Base-by-base conservation (phyloP, 805 yeast genomes). In the Scheffersomyces stipitis region DNA sequence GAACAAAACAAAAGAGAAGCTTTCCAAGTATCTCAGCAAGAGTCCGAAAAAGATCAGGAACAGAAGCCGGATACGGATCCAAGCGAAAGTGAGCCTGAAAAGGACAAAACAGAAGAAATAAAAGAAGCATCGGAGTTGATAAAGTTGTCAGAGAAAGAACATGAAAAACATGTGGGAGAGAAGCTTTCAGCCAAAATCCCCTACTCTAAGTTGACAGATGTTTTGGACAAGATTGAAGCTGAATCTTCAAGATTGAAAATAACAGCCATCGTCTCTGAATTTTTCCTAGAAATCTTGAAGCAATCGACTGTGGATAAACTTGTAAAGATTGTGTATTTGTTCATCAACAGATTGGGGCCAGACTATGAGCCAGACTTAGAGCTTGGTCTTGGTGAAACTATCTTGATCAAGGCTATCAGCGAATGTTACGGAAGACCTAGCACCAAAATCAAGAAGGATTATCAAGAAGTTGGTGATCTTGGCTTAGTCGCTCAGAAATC, bases 351-450 rank as follows among this genome's bases (percentile, higher is more conserved):
- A 42, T 65, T 90, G 7, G 96, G 97, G 0, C 99, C 99, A 0
- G 99, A 93, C 58, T 93, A 93, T 55, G 96, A 88, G 55, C 72
- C 74, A 2, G 97, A 95, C 20, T 66, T 91, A 39, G 99, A 93
- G 54, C 69, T 93, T 17, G 99, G 99, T 0, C 71, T 93, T 2
- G 99, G 99, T 13, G 99, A 93, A 59, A 81, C 95, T 2, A 57
- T 93, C 8, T 66, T 93, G 18, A 80, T 90, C 52, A 93, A 90
- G 53, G 93, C 98, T 0, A 78, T 93, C 28, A 80, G 89, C 24
- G 96, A 86, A 53, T 79, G 95, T 33, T 90, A 96, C 13, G 99
- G 99, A 1, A 72, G 95, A 37, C 74, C 90, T 0, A 48, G 78
- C 1, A 66, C 79, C 3, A 86, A 82, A 42, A 76, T 93, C 36